Conservation (phyloP, 768 basidiomycete species). For the Strobilomyces dryophilus region DNA sequence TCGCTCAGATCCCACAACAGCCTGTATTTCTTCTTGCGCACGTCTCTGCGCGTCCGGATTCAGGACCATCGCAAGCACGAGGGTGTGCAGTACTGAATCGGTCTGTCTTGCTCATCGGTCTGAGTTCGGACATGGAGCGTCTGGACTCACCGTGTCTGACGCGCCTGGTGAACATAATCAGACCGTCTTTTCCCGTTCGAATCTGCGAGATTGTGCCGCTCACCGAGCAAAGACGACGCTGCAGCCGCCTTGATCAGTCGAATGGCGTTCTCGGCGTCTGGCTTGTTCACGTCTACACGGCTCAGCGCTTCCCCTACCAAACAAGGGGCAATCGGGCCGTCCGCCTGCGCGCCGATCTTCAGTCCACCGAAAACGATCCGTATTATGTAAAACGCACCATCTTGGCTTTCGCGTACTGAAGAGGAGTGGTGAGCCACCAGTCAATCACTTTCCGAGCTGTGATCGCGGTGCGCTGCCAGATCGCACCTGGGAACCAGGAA, state of each 20-base stretch:
- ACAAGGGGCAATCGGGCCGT: background rate
- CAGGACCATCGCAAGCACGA: slow-evolving; percentile 8
- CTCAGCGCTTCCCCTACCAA: slow-evolving; percentile 5
- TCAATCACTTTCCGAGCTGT: background rate
- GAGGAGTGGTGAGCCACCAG: slow-evolving; percentile 3
- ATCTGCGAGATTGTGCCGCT: background rate
- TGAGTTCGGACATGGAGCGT: background rate
- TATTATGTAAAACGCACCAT: background rate
- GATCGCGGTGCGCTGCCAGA: background rate
- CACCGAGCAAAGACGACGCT: slow-evolving; percentile 6
- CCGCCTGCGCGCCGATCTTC: background rate
- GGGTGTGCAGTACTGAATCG: background rate
- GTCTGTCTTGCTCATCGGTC: background rate
- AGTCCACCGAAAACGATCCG: background rate
- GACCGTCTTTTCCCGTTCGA: background rate
- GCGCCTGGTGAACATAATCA: background rate
- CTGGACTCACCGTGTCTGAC: slow-evolving; percentile 5
- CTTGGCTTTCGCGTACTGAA: background rate
- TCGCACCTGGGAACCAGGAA: slow-evolving; percentile 5
- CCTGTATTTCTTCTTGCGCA: slow-evolving; percentile 4
- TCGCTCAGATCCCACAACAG: slow-evolving; percentile 5
- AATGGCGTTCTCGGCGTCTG: background rate
- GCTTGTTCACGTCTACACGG: background rate
- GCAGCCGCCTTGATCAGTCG: slow-evolving; percentile 4
- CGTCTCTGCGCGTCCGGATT: slow-evolving; percentile 7